Base-by-base conservation (phyloP, 2,329 filamentous ascomycete genomes). In the Bipolaris cookei region DNA sequence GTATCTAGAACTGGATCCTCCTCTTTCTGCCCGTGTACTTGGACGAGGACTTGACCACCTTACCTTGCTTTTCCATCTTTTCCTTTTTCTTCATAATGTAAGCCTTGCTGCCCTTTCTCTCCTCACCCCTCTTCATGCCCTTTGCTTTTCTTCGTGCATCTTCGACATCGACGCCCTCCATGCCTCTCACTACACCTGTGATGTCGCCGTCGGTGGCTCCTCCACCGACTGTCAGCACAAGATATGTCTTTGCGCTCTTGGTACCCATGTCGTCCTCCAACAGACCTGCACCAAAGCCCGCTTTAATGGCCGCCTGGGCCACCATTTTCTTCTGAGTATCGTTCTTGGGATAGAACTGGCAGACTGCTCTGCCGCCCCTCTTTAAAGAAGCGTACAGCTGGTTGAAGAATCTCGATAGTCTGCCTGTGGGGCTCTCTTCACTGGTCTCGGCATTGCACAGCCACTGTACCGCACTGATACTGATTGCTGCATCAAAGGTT, bases 261-360 rank as follows among this genome's bases (percentile, higher is more conserved):
- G 95, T 99, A 41, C 92, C 94, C 0, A 91, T 91, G 75, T 98
- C 94, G 77, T 99, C 95, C 77, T 98, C 94, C 45, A 99, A 81
- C 32, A 99, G 84, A 79, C 95, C 95, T 0, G 95, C 95, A 45
- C 95, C 94, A 70, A 99, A 99, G 0, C 95, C 95, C 1, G 95
- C 95, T 72, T 90, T 92, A 59, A 98, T 90, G 0, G 95, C 95
- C 0, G 95, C 95, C 57, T 86, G 84, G 49, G 89, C 91, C 66
- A 99, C 96, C 93, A 99, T 97, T 71, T 85, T 87, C 71, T 93
- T 86, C 80, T 99, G 95, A 61, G 86, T 83, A 66, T 96, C 90
- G 75, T 99, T 98, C 80, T 97, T 97, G 2, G 95, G 95, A 76
- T 99, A 99, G 77, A 99, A 99, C 72, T 99, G 95, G 74, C 93